phyloP scores from a whole-genome alignment of 2,329 filamentous ascomycete genomes.

The Aspergillus pseudotamarii region DNA sequence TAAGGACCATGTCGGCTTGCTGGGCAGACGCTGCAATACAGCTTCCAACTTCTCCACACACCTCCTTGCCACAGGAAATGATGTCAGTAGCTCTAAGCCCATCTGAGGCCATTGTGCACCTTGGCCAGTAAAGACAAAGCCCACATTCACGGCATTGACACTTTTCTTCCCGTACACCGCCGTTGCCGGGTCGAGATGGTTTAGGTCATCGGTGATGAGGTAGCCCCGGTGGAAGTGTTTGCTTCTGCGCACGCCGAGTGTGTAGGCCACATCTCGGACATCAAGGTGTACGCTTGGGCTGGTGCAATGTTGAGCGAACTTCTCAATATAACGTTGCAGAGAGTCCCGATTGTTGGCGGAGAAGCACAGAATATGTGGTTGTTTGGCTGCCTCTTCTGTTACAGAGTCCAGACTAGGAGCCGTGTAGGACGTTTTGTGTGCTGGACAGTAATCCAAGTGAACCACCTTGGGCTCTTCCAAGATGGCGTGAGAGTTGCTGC shows the following conservation, averaged over 20 bases:
- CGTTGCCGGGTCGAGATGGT: background rate
- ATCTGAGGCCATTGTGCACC: constrained; percentile 28
- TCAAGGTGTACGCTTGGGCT: background rate
- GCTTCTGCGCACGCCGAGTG: constrained; percentile 12
- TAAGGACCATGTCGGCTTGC: constrained; percentile 14
- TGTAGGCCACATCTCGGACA: constrained; percentile 18
- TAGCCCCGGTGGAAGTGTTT: constrained; percentile 14
- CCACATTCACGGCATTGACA: constrained; percentile 4
- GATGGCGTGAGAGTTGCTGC: constrained; percentile 24
- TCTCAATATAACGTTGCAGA: constrained; percentile 8
- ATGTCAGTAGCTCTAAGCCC: constrained; percentile 14
- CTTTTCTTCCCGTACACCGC: background rate
- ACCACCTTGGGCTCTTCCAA: constrained; percentile 12
- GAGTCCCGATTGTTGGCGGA: constrained; percentile 18
- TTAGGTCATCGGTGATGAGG: background rate
- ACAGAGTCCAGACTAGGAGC: background rate
- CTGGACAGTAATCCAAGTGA: background rate
- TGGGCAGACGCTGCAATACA: constrained; percentile 1
- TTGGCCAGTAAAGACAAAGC: constrained; percentile 26
- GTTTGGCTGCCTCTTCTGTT: no score
- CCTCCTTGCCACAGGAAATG: background rate
- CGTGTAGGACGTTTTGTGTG: background rate
- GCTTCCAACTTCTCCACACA: constrained; percentile 7
- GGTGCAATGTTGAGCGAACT: background rate
- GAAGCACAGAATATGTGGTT: constrained; percentile 11